These are phyloP conservation scores for Aspergillus quadrilineatus DNA, from an alignment of 2,329 filamentous ascomycete genomes.

Conservation along the genomic window DNA sequence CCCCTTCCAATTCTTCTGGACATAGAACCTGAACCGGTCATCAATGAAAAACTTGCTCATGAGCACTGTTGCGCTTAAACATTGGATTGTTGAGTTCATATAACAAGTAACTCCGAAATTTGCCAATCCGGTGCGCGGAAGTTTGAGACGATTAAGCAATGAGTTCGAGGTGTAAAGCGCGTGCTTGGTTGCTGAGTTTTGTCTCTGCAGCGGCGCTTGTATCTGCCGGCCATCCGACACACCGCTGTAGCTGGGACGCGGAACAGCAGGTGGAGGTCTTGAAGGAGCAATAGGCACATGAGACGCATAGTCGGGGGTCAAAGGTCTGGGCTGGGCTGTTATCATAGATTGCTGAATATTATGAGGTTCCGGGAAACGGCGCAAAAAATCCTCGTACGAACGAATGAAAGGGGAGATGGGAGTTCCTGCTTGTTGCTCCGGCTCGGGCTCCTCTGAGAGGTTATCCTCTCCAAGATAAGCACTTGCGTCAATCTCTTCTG, in stretches of 20 bases:
- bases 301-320: slow-evolving; percentile 34
- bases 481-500: slow-evolving; percentile 57
- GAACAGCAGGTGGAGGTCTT: slow-evolving; percentile 67
- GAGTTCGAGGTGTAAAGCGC: slow-evolving; percentile 44
- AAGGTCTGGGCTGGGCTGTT: slow-evolving; percentile 35
- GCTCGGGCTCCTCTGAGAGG: slow-evolving; percentile 43
- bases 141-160: slow-evolving; percentile 47
- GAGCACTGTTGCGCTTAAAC: slow-evolving; percentile 68
- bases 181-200: slow-evolving; percentile 46
- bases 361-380: slow-evolving; percentile 72
- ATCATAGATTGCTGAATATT: slow-evolving; percentile 59
- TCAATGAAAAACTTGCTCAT: slow-evolving; percentile 64
- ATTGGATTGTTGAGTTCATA: slow-evolving; percentile 87
- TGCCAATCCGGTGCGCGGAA: slow-evolving; percentile 69
- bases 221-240: slow-evolving; percentile 62
- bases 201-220: slow-evolving; percentile 43
- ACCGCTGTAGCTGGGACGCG: slow-evolving; percentile 75
- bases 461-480: slow-evolving; percentile 41
- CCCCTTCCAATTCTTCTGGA: slow-evolving; percentile 65
- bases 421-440: slow-evolving; percentile 49
- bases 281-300: slow-evolving; percentile 59
- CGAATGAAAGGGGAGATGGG: slow-evolving; percentile 56
- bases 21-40: slow-evolving; percentile 60
- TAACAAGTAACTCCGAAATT: slow-evolving; percentile 87
- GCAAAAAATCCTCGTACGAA: slow-evolving; percentile 79